Percentiles rank a stretch among this genome's conserved stretches.
These are phyloP conservation scores for Fusarium zealandicum DNA, from an alignment of 2,329 filamentous ascomycete species.

Conservation along the genomic window DNA sequence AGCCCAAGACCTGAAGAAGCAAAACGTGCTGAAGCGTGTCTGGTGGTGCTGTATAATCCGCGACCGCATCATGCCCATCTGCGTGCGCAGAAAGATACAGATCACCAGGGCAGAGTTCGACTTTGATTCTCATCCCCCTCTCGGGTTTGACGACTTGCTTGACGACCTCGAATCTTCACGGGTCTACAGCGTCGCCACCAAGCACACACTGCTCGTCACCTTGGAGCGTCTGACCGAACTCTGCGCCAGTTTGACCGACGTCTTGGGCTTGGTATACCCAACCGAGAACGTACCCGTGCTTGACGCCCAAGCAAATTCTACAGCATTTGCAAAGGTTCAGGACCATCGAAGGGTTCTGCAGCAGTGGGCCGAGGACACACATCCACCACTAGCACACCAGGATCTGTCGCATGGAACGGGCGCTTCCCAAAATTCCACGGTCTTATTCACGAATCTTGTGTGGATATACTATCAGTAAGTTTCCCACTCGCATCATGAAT, in stretches of 20 bases:
- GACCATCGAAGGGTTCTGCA: slow-evolving; percentile 14
- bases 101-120: slow-evolving; percentile 24
- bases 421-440: slow-evolving; percentile 20
- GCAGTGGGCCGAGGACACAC: slow-evolving; percentile 18
- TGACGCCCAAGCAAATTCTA: slow-evolving; percentile 14
- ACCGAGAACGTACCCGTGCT: slow-evolving; percentile 19
- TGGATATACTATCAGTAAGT: slow-evolving; percentile 37
- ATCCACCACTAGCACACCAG: slow-evolving; percentile 17
- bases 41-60: slow-evolving; percentile 36
- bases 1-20: slow-evolving; percentile 11
- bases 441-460: slow-evolving; percentile 29
- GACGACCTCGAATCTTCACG: slow-evolving; percentile 30
- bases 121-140: slow-evolving; percentile 14
- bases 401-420: slow-evolving; percentile 8
- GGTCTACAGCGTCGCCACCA: slow-evolving; percentile 27
- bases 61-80: slow-evolving; percentile 29
- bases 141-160: slow-evolving; percentile 25
- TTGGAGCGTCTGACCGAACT: slow-evolving; percentile 26
- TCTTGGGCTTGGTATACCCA: slow-evolving; percentile 27
- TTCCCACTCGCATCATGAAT: rapidly evolving
- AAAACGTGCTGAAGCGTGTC: slow-evolving; percentile 23
- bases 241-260: slow-evolving; percentile 26
- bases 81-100: slow-evolving; percentile 31
- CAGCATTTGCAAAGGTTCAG: slow-evolving; percentile 19
- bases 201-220: slow-evolving; percentile 27